Evolutionary conservation across 2,329 filamentous ascomycete genomes (phyloP), one percentile per base, ranked within the genome.

Genomic region (Teratosphaeria gauchensis): DNA sequence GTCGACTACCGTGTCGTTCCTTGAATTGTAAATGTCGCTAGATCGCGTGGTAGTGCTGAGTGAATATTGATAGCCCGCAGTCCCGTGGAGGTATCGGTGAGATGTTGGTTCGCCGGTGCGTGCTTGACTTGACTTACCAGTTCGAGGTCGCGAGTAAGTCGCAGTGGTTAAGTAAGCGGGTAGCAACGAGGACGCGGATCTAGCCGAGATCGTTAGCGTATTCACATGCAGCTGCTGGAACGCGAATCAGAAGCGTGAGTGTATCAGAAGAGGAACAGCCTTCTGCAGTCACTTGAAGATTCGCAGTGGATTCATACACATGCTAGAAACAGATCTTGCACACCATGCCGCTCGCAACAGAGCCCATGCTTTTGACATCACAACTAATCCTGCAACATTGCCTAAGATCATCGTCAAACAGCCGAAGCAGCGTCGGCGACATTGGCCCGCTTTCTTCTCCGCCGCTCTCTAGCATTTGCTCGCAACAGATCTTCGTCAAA

Each of bases 401-500:
- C n/a, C 16, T 48, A 21, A 21, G 9, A 19, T 19, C n/a, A n/a
- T 19, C 12, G 4, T 48, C 42, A 48, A 48, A n/a, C 11, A 46
- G 38, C 38, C 30, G 48, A 38, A 57, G 59, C 55, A 59, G 64
- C 63, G 58, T 69, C 68, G 24, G 61, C 63, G 38, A 64, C 61
- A 57, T 75, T 82, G 63, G 79, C 79, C 59, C 85, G 74, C 72
- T 80, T 82, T 56, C 84, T 77, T 65, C 83, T 77, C 62, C 87
- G 78, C 70, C 84, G 81, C 69, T 82, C 83, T 62, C 87, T 76
- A 35, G 84, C 87, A 61, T 82, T 83, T 16, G 80, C 77, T 66
- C 80, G 81, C 61, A 80, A 61, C 14, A 72, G 72, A 57, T 77
- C 75, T 19, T 68, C 70, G 30, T 72, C 87, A 71, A 71, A 74